phyloP scores from a whole-genome alignment of 768 basidiomycete genomes.

The Russula lepida region DNA sequence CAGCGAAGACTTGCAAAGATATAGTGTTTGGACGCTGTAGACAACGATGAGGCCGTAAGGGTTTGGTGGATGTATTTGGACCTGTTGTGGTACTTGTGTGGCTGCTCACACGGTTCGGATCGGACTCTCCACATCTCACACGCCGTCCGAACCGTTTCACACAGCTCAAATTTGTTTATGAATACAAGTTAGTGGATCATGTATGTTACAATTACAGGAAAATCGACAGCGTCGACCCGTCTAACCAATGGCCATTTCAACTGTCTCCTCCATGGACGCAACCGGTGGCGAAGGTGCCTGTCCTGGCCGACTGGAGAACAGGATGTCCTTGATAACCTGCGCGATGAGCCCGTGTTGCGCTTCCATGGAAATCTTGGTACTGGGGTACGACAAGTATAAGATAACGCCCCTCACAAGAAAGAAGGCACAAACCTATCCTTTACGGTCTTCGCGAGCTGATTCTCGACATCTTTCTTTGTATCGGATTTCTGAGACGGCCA shows the following conservation, averaged over 20 bases:
- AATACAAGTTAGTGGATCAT: not conserved
- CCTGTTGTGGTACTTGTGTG: conserved; percentile 11
- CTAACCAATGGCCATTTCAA: conserved; percentile 15
- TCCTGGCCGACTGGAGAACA: conserved; percentile 58
- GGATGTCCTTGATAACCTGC: conserved; percentile 86
- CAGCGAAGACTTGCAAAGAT: conserved; percentile 22
- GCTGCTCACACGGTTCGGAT: too few species aligned
- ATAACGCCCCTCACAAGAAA: not conserved
- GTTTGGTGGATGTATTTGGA: conserved; percentile 9
- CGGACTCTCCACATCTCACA: too few species aligned
- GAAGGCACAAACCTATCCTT: conserved; percentile 55
- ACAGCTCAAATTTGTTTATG: not conserved
- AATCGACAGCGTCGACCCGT: not conserved
- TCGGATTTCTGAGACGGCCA: conserved; percentile 38
- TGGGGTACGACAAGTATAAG: conserved; percentile 26
- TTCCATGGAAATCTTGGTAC: conserved; percentile 82
- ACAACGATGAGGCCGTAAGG: conserved; percentile 21
- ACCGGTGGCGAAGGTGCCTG: conserved; percentile 9
- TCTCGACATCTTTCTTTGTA: conserved; percentile 77
- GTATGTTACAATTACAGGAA: conserved; percentile 1
- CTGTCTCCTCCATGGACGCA: conserved; percentile 12
- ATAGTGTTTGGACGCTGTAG: conserved; percentile 26
- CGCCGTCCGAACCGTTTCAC: too few species aligned
- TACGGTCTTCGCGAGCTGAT: conserved; percentile 79
- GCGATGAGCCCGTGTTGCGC: conserved; percentile 91